Percentiles rank a stretch among this genome's conserved stretches.
Conservation (phyloP, 1,284 basidiomycete genomes). For the Ganoderma sinense region DNA sequence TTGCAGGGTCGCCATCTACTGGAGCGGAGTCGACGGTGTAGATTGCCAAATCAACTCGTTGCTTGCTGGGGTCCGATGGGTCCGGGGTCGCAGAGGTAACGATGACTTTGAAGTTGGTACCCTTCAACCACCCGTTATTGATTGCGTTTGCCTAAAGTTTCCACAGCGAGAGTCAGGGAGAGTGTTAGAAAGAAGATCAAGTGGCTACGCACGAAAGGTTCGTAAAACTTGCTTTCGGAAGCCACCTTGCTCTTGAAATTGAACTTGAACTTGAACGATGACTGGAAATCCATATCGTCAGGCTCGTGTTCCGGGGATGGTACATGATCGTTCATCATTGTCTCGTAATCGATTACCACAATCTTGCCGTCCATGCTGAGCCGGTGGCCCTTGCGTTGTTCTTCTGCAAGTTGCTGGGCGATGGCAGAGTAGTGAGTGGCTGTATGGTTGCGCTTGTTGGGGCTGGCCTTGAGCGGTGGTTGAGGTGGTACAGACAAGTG, state of each 20-base stretch:
- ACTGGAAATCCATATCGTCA: not conserved
- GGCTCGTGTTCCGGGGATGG: not conserved
- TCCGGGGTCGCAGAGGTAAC: not conserved
- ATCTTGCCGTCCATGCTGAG: slow-evolving; percentile 11
- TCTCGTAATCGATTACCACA: slow-evolving; percentile 1
- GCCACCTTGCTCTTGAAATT: not conserved
- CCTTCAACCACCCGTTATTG: not conserved
- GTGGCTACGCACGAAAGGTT: not conserved
- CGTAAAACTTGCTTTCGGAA: not conserved
- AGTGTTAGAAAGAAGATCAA: not conserved
- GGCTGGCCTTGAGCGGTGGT: not conserved
- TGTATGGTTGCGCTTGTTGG: not conserved
- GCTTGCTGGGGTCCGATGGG: not conserved
- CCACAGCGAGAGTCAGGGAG: not conserved
- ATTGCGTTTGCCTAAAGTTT: not conserved
- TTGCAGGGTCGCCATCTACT: not conserved
- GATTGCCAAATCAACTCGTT: not conserved
- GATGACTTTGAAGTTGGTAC: not conserved
- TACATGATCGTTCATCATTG: not conserved
- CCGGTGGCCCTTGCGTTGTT: not conserved
- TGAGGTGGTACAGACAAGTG: not conserved
- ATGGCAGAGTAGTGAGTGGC: not conserved
- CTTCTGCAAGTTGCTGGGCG: slow-evolving; percentile 1
- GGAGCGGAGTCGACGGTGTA: not conserved
- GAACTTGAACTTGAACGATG: not conserved